phyloP scores from a whole-genome alignment of 1,139 yeast species.

The Debaryomycetaceae sp. region DNA sequence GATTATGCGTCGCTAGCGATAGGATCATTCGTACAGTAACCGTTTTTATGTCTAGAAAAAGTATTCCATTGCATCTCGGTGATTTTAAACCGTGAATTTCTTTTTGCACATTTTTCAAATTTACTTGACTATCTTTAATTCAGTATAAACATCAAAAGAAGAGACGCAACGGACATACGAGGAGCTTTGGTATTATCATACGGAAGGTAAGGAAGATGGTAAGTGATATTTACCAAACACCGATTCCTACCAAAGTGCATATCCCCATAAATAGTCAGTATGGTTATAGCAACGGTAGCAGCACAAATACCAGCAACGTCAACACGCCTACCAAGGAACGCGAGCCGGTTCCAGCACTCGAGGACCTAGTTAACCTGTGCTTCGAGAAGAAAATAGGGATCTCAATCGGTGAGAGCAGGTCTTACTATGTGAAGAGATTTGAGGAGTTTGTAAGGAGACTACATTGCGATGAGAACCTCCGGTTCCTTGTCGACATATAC shows the following conservation, averaged over 20 bases:
- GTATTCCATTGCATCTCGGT: neutral
- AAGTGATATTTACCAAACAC: neutral
- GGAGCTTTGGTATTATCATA: neutral
- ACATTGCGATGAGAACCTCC: constrained; percentile 46
- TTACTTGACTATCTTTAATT: neutral
- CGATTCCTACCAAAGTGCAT: neutral
- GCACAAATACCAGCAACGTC: neutral
- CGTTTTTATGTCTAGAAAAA: neutral
- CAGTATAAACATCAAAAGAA: neutral
- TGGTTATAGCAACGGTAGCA: neutral
- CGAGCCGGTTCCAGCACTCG: constrained; percentile 10
- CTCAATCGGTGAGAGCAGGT: constrained; percentile 11
- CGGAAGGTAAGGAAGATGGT: neutral
- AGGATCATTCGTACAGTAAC: neutral
- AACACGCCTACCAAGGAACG: neutral
- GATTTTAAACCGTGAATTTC: neutral
- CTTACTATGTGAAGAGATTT: constrained; percentile 17
- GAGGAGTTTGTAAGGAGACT: constrained; percentile 16
- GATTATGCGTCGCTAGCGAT: neutral
- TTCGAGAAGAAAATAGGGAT: constrained; percentile 19
- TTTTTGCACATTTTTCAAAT: neutral
- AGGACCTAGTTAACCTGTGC: constrained; percentile 24
- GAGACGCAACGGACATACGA: neutral
- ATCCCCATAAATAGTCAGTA: neutral
- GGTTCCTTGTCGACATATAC: constrained; percentile 43